Base-by-base conservation (phyloP, 2,329 filamentous ascomycete genomes). In the Thelonectria blattea region DNA sequence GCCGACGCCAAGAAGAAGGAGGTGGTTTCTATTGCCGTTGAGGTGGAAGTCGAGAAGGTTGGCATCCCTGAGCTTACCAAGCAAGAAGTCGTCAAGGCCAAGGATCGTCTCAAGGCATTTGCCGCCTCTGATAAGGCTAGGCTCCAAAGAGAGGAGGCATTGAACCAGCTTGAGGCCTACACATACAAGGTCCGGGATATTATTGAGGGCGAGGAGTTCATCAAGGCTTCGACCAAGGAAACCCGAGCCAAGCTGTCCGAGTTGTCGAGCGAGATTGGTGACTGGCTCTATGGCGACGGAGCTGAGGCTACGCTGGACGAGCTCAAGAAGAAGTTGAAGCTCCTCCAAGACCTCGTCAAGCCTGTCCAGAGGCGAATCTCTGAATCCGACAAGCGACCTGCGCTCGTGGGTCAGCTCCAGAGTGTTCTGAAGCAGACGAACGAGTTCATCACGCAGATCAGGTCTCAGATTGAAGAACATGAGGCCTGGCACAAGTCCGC, bases 121-220 rank as follows among this genome's bases (percentile, higher is more conserved):
- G 92, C 96, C 67, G 82, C 85, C 24, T 97, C 94, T 2, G 95
- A 99, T 76, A 86, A 85, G 67, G 87, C 90, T 27, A 90, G 93
- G 52, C 79, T 88, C 37, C 81, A 88, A 59, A 88, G 93, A 32
- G 93, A 97, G 74, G 94, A 97, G 74, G 87, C 91, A 1, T 81
- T 97, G 58, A 99, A 98, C 78, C 90, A 91, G 65, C 86, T 99
- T n/a, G 95, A 99, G 77, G 89, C 85, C 12, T 98, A 91, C 76
- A 97, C 94, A 14, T 99, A 99, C 82, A 90, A 88, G 71, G 86
- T 91, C 27, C 89, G 93, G 24, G 93, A 97, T 74, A 83, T 96
- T 46, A 82, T 97, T 2, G 89, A 92, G 43, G 89, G 90, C 61
- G 88, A 91, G 49, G 82, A 83, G 1, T 98, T 97, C 73, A 80